These are phyloP conservation scores for Nicotiana noctiflora DNA, from an alignment of 257 asterid genomes.

Conservation along the genomic window DNA sequence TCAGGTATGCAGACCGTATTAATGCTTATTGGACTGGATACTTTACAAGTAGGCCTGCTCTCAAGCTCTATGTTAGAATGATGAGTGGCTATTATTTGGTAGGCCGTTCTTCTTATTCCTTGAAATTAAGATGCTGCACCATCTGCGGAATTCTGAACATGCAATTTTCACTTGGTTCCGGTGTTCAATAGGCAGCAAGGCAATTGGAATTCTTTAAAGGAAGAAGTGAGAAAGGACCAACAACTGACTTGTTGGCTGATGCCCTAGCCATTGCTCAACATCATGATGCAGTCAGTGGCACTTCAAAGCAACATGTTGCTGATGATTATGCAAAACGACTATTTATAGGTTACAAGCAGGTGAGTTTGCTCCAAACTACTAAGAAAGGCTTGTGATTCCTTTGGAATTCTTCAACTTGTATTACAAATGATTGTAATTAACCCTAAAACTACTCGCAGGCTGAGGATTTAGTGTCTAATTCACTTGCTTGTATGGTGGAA, in stretches of 20 bases:
- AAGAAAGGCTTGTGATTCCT: not conserved
- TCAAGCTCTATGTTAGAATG: conserved; percentile 76
- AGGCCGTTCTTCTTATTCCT: conserved; percentile 15
- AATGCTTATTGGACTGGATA: conserved; percentile 98
- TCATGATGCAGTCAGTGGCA: conserved; percentile 95
- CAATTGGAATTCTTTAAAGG: conserved; percentile 77
- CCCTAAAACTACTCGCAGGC: conserved; percentile 47
- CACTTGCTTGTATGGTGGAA: conserved; percentile 68
- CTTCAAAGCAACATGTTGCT: conserved; percentile 92
- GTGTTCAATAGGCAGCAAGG: conserved; percentile 75
- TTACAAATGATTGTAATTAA: conserved; percentile 4
- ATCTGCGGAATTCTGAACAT: conserved; percentile 10
- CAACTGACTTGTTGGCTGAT: conserved; percentile 68
- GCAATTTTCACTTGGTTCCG: conserved; percentile 19
- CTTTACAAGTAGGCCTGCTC: conserved; percentile 84
- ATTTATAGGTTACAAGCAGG: conserved; percentile 87
- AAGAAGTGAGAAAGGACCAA: conserved; percentile 57
- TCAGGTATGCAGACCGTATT: conserved; percentile 86
- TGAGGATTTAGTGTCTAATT: conserved; percentile 59
- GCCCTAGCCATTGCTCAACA: conserved; percentile 91
- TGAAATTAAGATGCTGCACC: conserved; percentile 8
- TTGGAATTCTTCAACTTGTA: not conserved
- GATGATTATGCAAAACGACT: conserved; percentile 92
- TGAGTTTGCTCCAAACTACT: conserved; percentile 18
- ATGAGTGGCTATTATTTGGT: conserved; percentile 94